Evolutionary conservation across 2,329 filamentous ascomycete species (phyloP), one percentile per base, ranked within the genome.

Genomic region (Trichoderma asperellum): DNA sequence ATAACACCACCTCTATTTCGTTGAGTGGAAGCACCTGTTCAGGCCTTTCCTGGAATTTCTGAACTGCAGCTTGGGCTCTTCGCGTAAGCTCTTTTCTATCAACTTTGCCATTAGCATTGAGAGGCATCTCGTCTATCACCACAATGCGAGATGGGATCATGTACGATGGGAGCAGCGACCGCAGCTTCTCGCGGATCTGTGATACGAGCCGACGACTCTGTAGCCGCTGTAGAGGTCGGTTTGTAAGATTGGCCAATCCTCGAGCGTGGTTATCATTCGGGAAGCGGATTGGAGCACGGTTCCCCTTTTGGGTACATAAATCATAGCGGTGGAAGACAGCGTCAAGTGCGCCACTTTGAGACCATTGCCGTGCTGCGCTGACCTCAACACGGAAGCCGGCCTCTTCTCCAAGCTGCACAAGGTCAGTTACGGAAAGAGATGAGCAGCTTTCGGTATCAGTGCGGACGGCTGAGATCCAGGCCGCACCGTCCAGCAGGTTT

Each of bases 341-440:
- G 32, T 78, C 76, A 0, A 78, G 24, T 0, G 71, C 74, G 14
- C 76, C 76, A 0, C 60, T 66, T n/a, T 75, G 75, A 8, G 72
- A 71, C 24, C 68, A 24, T 52, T 82, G 82, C 18, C 79, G 76
- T 0, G 84, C 85, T 71, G 83, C 84, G 66, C 80, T 79, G 4
- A 80, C 72, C 24, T 85, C 81, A 24, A 85, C 83, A 29, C 81
- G 74, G 70, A 83, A 86, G n/a, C 83, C 83, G 16, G 79, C 73
- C 24, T 73, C 71, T 37, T 77, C 6, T 5, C 74, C 74, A 0
- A 79, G 35, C 2, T 72, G 60, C 0, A 66, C 70, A 6, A 77
- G 57, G 3, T 76, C 75, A 7, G 68, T 12, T 0, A 72, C 69
- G 1, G 71, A 72, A 1, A 72, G 69, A 0, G 71, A 73, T 4